Conservation (phyloP, 495 filamentous ascomycete genomes). For the Symbiotaphrina buchneri region DNA sequence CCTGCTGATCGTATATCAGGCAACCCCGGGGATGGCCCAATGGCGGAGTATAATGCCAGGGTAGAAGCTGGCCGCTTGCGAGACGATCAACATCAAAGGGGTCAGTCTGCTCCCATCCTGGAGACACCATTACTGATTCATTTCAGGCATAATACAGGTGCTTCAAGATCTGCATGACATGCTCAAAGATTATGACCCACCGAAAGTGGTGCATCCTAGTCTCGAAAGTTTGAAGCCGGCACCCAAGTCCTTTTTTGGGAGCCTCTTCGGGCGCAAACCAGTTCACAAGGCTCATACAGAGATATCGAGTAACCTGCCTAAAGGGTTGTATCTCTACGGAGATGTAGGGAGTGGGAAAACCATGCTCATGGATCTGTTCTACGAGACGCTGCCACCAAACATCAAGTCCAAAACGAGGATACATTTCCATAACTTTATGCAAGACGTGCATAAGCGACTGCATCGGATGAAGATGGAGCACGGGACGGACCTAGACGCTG, state of each 20-base stretch:
- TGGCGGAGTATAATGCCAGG: constrained; percentile 69
- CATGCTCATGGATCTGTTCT: constrained; percentile 99
- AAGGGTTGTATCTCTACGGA: constrained; percentile 86
- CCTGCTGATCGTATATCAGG: constrained; percentile 1
- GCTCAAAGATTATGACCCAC: constrained; percentile 49
- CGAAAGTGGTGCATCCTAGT: constrained; percentile 51
- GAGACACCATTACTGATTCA: neutral
- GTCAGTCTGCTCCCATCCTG: constrained; percentile 21
- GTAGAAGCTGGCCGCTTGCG: constrained; percentile 47
- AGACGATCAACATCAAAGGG: constrained; percentile 81
- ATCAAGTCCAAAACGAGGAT: constrained; percentile 80
- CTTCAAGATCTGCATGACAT: constrained; percentile 79
- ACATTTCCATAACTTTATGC: constrained; percentile 99
- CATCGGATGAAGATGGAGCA: constrained; percentile 76
- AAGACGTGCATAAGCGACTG: constrained; percentile 82
- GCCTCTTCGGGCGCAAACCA: constrained; percentile 34
- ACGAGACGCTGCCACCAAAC: constrained; percentile 66
- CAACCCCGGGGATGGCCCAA: constrained; percentile 28
- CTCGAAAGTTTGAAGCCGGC: constrained; percentile 41
- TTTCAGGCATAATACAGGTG: constrained; percentile 56
- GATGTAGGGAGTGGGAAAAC: constrained; percentile 98
- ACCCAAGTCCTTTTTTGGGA: constrained; percentile 40
- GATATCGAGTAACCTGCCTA: constrained; percentile 53
- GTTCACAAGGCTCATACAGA: constrained; percentile 16
- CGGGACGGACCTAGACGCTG: constrained; percentile 75